A percentile compares a stretch with the other conserved stretches of the same genome.
phyloP scores from a whole-genome alignment of 305 asterid genomes.

The Solanum hybrid region DNA sequence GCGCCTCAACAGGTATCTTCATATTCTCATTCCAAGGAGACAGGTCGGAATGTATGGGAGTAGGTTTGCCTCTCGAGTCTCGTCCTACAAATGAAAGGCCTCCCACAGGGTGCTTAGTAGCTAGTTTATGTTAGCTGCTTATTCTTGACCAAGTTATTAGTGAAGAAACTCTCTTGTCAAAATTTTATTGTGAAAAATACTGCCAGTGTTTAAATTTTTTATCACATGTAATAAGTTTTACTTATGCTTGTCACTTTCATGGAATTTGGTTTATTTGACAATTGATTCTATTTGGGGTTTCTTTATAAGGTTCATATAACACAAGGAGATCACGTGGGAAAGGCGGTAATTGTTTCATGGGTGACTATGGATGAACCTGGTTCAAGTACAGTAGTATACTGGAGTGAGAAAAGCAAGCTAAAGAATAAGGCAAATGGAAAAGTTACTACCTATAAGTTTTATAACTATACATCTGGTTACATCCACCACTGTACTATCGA shows the following conservation, averaged over 20 bases:
- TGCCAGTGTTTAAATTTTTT: background rate
- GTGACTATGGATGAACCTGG: constrained; percentile 62
- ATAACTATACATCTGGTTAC: constrained; percentile 65
- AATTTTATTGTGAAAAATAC: background rate
- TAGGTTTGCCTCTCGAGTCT: background rate
- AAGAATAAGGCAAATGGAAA: constrained; percentile 36
- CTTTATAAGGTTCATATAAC: constrained; percentile 63
- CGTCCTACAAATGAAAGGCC: background rate
- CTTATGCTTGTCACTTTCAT: background rate
- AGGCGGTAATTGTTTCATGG: constrained; percentile 83
- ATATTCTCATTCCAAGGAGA: background rate
- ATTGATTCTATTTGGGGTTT: background rate
- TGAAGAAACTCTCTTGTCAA: background rate
- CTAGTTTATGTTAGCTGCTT: background rate
- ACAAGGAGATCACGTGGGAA: constrained; percentile 74
- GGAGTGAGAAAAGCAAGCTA: constrained; percentile 39
- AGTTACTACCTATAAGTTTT: constrained; percentile 34
- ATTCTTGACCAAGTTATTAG: background rate
- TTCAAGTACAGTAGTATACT: constrained; percentile 40
- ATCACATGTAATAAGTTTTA: background rate
- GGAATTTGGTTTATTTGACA: background rate
- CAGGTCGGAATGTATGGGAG: no score
- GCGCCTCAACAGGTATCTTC: constrained; percentile 14
- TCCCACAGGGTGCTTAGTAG: background rate
- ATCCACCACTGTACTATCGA: constrained; percentile 62